phyloP scores from a whole-genome alignment of 768 basidiomycete species.

The Auricularia sp. region DNA sequence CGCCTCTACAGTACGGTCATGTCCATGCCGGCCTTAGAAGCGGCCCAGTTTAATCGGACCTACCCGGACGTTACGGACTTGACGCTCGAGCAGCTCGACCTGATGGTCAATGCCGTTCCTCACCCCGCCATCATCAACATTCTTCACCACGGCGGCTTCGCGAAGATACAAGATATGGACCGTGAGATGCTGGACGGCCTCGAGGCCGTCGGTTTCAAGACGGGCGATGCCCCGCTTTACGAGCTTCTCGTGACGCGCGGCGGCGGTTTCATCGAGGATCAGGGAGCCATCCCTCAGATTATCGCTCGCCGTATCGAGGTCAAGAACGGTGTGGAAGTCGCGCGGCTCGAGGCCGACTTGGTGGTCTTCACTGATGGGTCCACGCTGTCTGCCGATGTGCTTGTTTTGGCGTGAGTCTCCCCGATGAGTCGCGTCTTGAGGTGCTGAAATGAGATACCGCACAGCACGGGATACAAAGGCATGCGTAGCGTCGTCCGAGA shows the following conservation, averaged over 20 bases:
- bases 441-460: constrained; percentile 8
- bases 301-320: background rate
- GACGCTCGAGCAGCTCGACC: constrained; percentile 1
- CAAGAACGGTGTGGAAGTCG: background rate
- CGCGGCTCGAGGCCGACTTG: background rate
- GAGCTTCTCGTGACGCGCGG: background rate
- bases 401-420: background rate
- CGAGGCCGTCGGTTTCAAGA: background rate
- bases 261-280: background rate
- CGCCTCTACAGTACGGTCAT: background rate
- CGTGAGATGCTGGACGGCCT: background rate
- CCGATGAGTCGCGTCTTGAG: background rate
- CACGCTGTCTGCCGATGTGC: background rate
- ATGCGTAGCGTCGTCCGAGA: constrained; percentile 22
- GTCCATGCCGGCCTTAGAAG: background rate
- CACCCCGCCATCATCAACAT: background rate
- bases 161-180: background rate
- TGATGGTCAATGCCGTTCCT: background rate
- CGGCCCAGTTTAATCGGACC: background rate
- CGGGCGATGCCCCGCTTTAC: background rate
- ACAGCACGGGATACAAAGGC: constrained; percentile 23
- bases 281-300: constrained; percentile 1
- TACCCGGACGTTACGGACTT: background rate
- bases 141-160: background rate
- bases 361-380: background rate